These are phyloP conservation scores for Wickerhamiella lipophila DNA, from an alignment of 805 yeast species.

Conservation along the genomic window DNA sequence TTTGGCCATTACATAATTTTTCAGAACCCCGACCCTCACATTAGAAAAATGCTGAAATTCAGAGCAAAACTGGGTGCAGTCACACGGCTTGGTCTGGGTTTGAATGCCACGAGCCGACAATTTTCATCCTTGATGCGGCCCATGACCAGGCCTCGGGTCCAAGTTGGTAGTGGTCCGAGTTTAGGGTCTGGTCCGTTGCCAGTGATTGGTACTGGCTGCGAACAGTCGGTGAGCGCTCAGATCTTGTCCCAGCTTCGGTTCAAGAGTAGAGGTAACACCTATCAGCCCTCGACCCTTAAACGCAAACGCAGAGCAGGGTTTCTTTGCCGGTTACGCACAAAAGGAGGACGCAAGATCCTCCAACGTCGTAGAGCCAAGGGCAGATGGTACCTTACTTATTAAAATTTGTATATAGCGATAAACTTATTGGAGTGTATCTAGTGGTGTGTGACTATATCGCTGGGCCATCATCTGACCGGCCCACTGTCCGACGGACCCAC, in stretches of 20 bases:
- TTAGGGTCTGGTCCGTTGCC: not conserved
- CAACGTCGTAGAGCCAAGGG: conserved; percentile 75
- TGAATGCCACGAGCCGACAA: not conserved
- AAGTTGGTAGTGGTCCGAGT: not conserved
- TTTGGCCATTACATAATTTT: not conserved
- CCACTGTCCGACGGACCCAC: too few relatives aligned
- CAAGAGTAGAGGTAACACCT: conserved; percentile 83
- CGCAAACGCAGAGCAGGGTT: conserved; percentile 87
- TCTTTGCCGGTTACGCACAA: conserved; percentile 64
- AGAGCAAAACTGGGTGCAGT: not conserved
- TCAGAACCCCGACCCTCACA: not conserved
- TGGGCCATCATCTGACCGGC: too few relatives aligned
- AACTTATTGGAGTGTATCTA: too few relatives aligned
- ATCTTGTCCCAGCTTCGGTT: conserved; percentile 19
- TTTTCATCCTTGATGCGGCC: conserved; percentile 7
- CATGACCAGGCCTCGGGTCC: not conserved
- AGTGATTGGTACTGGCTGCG: conserved; percentile 5
- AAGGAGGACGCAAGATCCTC: conserved; percentile 65
- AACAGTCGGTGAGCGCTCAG: not conserved
- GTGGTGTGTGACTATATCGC: too few relatives aligned
- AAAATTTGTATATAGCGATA: too few relatives aligned
- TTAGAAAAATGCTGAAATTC: conserved; percentile 2
- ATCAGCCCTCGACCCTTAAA: conserved; percentile 83
- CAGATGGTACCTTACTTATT: conserved; percentile 85
- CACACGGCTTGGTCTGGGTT: not conserved